Conservation (phyloP, 129 eudicot genomes). For the Flaveria brownii region DNA sequence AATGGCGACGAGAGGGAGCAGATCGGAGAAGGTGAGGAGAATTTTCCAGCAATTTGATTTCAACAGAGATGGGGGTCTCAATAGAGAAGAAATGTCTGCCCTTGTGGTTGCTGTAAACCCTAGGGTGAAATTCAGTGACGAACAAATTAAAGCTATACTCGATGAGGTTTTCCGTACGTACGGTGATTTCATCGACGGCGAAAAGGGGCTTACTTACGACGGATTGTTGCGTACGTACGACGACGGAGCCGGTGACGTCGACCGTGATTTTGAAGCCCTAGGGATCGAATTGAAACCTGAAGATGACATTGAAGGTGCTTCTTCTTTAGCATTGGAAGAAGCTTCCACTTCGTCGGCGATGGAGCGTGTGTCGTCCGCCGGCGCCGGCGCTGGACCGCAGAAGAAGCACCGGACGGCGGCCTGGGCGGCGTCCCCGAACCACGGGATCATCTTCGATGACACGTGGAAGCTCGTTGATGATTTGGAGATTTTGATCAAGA, state of each 20-base stretch:
- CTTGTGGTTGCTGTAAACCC: slow-evolving; percentile 93
- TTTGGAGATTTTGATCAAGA: slow-evolving; percentile 72
- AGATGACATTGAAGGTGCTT: slow-evolving; percentile 27
- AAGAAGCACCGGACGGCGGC: slow-evolving; percentile 77
- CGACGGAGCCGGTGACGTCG: slow-evolving; percentile 95
- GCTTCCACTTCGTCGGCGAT: slow-evolving; percentile 68
- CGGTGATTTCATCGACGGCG: slow-evolving; percentile 78
- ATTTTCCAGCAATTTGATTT: slow-evolving; percentile 82
- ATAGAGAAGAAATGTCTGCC: slow-evolving; percentile 85
- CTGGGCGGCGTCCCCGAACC: slow-evolving; percentile 91
- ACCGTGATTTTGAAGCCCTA: slow-evolving; percentile 85
- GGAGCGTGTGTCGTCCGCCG: slow-evolving; percentile 47
- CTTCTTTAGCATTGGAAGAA: slow-evolving; percentile 48
- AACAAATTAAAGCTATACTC: slow-evolving; percentile 78
- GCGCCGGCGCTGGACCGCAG: slow-evolving; percentile 34
- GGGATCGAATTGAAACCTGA: slow-evolving; percentile 64
- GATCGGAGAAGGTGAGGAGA: slow-evolving; percentile 84
- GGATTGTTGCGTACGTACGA: slow-evolving; percentile 84
- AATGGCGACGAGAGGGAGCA: slow-evolving; percentile 75
- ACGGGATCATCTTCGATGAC: slow-evolving; percentile 87
- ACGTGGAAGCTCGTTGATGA: slow-evolving; percentile 93
- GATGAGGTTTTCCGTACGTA: slow-evolving; percentile 87
- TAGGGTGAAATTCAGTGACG: slow-evolving; percentile 87
- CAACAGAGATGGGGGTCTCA: slow-evolving; percentile 74
- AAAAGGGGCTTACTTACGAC: slow-evolving; percentile 69